Percentiles rank a stretch among this genome's conserved stretches.
These are phyloP conservation scores for Monilinia polystroma DNA, from an alignment of 2,329 filamentous ascomycete genomes.

Conservation along the genomic window DNA sequence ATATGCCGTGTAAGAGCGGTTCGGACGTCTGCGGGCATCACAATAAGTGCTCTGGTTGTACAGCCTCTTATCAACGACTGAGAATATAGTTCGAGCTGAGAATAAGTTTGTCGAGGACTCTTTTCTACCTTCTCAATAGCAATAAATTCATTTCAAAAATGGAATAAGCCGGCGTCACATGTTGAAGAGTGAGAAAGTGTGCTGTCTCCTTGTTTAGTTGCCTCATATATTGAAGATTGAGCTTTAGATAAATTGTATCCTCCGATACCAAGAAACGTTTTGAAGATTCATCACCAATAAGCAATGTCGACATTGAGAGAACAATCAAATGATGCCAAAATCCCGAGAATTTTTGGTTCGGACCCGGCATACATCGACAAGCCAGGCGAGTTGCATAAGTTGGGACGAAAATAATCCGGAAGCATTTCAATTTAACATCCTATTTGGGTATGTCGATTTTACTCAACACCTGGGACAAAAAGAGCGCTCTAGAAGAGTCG, in stretches of 20 bases:
- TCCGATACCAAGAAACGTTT: background rate
- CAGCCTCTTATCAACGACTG: conserved; percentile 6
- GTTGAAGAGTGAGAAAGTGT: background rate
- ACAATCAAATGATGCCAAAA: background rate
- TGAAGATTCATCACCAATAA: conserved; percentile 12
- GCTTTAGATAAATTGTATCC: conserved; percentile 3
- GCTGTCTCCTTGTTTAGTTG: conserved; percentile 1
- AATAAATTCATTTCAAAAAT: background rate
- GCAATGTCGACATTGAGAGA: background rate
- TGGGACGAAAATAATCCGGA: conserved; percentile 23
- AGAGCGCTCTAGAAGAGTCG: conserved; percentile 10
- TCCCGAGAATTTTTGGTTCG: conserved; percentile 10
- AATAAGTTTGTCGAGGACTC: conserved; percentile 5
- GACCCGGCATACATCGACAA: background rate
- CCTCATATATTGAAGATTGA: background rate
- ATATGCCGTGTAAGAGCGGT: conserved; percentile 14
- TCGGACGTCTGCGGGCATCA: conserved; percentile 11
- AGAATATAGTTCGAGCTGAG: conserved; percentile 13
- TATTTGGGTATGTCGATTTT: background rate
- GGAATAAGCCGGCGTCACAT: conserved; percentile 16
- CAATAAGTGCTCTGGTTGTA: conserved; percentile 14
- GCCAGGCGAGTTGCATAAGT: conserved; percentile 10
- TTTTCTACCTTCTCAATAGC: conserved; percentile 8
- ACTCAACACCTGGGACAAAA: conserved; percentile 1
- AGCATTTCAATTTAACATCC: conserved; percentile 17